Percentiles rank a stretch among this genome's conserved stretches.
phyloP scores from a whole-genome alignment of 495 filamentous ascomycete genomes.

The Lasiosphaeria hispida region DNA sequence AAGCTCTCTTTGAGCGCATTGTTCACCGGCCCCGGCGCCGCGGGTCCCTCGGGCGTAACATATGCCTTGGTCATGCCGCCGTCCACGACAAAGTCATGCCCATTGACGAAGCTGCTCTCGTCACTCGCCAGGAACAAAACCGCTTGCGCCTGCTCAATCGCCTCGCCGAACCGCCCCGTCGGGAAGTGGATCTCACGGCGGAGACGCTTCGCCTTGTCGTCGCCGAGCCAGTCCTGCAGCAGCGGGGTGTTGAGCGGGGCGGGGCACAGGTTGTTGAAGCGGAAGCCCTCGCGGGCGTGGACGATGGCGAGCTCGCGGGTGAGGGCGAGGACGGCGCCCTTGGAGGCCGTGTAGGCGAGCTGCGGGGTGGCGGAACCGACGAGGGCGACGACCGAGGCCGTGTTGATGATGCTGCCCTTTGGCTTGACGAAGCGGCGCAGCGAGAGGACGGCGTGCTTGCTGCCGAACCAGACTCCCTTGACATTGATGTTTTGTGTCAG shows the following conservation, averaged over 20 bases:
- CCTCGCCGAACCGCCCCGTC: constrained; percentile 89
- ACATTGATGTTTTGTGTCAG: constrained; percentile 93
- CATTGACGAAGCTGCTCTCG: constrained; percentile 92
- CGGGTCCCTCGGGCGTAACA: constrained; percentile 82
- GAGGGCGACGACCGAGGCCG: constrained; percentile 86
- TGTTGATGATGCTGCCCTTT: constrained; percentile 86
- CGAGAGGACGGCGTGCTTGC: constrained; percentile 85
- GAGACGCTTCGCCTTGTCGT: constrained; percentile 77
- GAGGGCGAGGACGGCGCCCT: constrained; percentile 88
- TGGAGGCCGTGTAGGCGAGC: constrained; percentile 90
- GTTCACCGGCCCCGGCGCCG: constrained; percentile 69
- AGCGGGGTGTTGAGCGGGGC: constrained; percentile 84
- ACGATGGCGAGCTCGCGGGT: constrained; percentile 81
- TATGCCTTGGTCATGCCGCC: constrained; percentile 96
- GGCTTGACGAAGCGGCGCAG: constrained; percentile 78
- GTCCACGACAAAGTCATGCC: constrained; percentile 90
- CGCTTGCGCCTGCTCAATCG: constrained; percentile 91
- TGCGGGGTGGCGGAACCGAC: constrained; percentile 94
- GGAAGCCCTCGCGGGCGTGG: constrained; percentile 77
- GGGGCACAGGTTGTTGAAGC: constrained; percentile 91
- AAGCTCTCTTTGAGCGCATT: constrained; percentile 47
- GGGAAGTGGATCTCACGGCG: constrained; percentile 95
- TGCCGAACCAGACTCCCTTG: constrained; percentile 96
- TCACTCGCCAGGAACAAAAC: constrained; percentile 93
- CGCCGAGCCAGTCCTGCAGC: constrained; percentile 94